Evolutionary conservation across 257 asterid genomes (phyloP).

Genomic region (Penstemon barbatus): DNA sequence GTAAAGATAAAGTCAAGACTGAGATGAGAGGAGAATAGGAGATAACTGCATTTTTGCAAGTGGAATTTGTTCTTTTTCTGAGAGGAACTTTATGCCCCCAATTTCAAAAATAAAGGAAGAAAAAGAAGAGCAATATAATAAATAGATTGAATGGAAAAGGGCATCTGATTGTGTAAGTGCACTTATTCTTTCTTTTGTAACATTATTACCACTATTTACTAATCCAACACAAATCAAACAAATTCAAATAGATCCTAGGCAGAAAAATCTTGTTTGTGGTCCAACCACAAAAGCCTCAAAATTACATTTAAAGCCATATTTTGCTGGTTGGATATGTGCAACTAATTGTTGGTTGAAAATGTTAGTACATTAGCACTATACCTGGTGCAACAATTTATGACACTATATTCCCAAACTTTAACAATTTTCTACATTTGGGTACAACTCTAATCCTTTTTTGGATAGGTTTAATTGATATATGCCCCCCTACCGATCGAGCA

Average conservation of each 20-base stretch:
- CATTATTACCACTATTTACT: constrained; percentile 24
- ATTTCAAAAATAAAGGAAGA: constrained; percentile 20
- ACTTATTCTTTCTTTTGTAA: constrained; percentile 27
- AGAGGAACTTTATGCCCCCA: constrained; percentile 30
- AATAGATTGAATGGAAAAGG: constrained; percentile 8
- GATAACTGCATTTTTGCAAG: constrained; percentile 34
- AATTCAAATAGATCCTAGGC: background rate
- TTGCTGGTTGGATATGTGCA: constrained; percentile 53
- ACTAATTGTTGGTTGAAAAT: constrained; percentile 47
- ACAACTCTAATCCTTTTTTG: background rate
- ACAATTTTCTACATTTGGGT: constrained; percentile 25
- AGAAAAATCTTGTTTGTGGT: constrained; percentile 21
- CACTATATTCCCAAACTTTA: constrained; percentile 11
- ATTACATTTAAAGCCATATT: constrained; percentile 33
- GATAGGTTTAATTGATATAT: no score
- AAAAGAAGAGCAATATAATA: background rate
- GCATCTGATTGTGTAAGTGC: constrained; percentile 25
- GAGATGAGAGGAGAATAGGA: constrained; percentile 17
- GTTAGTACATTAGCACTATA: constrained; percentile 34
- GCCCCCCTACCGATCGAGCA: background rate
- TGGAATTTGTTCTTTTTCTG: constrained; percentile 32
- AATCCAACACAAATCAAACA: constrained; percentile 26
- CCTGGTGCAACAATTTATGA: constrained; percentile 34
- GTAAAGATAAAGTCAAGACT: constrained; percentile 31
- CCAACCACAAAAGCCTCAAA: constrained; percentile 25